A percentile compares a stretch with the other conserved stretches of the same genome.
These are phyloP conservation scores for Alternaria consortialis DNA, from an alignment of 2,329 filamentous ascomycete genomes.

Conservation along the genomic window DNA sequence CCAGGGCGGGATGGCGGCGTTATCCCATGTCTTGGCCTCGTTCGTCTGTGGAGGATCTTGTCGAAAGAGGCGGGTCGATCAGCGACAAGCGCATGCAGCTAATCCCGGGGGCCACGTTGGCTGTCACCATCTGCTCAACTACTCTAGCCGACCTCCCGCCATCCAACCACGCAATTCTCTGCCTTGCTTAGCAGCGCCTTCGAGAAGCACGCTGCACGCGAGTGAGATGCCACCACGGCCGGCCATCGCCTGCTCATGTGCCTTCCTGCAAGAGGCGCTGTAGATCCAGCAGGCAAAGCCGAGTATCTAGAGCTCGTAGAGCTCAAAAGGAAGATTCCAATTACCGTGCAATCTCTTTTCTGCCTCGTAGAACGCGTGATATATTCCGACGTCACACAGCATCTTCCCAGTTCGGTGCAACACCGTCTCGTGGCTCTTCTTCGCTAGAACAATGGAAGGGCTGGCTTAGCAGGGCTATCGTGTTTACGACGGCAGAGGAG, in stretches of 20 bases:
- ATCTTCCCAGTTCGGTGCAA: constrained; percentile 2
- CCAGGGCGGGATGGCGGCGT: constrained; percentile 48
- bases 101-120: constrained; percentile 52
- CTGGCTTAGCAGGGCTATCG: constrained; percentile 2
- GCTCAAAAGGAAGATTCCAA: constrained; percentile 2
- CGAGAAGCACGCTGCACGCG: constrained; percentile 33
- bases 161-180: constrained; percentile 23
- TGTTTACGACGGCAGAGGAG: not conserved
- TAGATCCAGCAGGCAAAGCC: constrained; percentile 6
- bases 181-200: constrained; percentile 23
- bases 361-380: constrained; percentile 11
- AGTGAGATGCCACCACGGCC: constrained; percentile 27
- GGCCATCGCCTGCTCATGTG: constrained; percentile 4
- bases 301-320: constrained; percentile 5
- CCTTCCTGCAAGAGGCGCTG: not conserved
- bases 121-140: constrained; percentile 32
- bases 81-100: constrained; percentile 51
- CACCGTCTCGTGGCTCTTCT: constrained; percentile 31
- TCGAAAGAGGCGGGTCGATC: constrained; percentile 51
- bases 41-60: constrained; percentile 51
- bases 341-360: constrained; percentile 7
- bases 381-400: constrained; percentile 2
- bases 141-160: constrained; percentile 33
- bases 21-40: constrained; percentile 45
- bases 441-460: constrained; percentile 11